Evolutionary conservation across 148 eudicot species (phyloP), one percentile per base, ranked within the genome.

Genomic region (Rheum nobile): DNA sequence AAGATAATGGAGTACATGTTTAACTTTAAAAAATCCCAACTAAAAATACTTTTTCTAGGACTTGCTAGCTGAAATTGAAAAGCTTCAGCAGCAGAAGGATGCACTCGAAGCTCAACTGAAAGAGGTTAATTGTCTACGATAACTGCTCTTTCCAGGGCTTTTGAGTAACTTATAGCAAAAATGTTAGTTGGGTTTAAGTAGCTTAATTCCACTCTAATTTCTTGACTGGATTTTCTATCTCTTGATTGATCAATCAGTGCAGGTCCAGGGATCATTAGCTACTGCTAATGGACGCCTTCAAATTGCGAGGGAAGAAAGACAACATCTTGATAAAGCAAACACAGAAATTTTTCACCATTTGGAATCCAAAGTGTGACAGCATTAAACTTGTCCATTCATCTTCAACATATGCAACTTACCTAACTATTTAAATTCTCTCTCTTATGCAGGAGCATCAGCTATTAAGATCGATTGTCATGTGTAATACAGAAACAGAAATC

Each of bases 251-350:
- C 59, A 44, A 75, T 57, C 81, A 42, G 68, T 54, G 59, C 77
- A 86, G 89, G 86, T 82, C 19, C 76, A 80, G n/a, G 63, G 73
- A 47, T 78, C 85, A 48, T 72, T 86, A 74, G 42, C 70, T 48
- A 47, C 77, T 69, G 80, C 81, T 35, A 74, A 57, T 65, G 80
- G 71, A 34, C 85, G 85, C 13, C 89, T 86, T 80, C 85, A 55
- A 17, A 84, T 83, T 80, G 83, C 82, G 67, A 84, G 82, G 72
- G 86, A 86, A 78, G 89, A 86, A 74, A 78, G 85, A 47, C 80
- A 74, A 9, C 86, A 84, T 67, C 84, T 86, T 74, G 83, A 78
- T 76, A 79, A 76, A 67, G 83, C 89, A 48, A 86, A 80, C 65
- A 78, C 78, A 38, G 77, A 78, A 22, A 76, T 86, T 76, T 73